phyloP scores from a whole-genome alignment of 495 filamentous ascomycete species.

The Melanomma pulvis-pyrius region DNA sequence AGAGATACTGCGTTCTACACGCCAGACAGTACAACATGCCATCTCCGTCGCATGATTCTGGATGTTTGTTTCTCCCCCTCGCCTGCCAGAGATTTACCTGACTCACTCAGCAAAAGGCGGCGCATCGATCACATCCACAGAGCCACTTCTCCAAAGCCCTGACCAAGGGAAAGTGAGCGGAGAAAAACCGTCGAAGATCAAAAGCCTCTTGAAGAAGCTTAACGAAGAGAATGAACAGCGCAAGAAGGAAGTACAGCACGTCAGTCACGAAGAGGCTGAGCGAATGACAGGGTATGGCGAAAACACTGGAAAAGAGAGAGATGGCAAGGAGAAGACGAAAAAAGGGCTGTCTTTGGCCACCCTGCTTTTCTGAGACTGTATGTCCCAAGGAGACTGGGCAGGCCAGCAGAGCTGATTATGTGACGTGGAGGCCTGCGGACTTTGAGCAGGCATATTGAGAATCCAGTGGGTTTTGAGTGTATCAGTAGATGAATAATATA shows the following conservation, averaged over 20 bases:
- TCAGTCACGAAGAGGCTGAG: constrained; percentile 6
- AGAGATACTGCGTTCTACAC: no score
- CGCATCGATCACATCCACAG: constrained; percentile 1
- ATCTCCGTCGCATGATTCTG: no score
- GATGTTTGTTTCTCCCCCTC: no score
- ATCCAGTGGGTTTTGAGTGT: no score
- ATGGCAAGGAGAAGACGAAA: constrained; percentile 1
- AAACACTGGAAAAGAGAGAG: neutral
- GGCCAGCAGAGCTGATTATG: no score
- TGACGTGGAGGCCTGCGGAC: no score
- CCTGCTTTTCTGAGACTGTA: no score
- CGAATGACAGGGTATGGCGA: constrained; percentile 8
- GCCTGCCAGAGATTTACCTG: no score
- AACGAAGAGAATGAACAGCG: constrained; percentile 9
- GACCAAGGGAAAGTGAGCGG: neutral
- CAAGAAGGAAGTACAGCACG: constrained; percentile 4
- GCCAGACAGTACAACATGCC: no score
- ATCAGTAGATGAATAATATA: no score
- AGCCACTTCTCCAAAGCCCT: constrained; percentile 5
- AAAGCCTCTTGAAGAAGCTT: constrained; percentile 7
- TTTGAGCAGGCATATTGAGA: no score
- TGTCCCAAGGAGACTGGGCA: no score
- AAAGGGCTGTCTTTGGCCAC: constrained; percentile 1
- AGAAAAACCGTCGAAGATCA: constrained; percentile 4
- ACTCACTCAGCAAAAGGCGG: constrained; percentile 3